phyloP scores from a whole-genome alignment of 2,329 filamentous ascomycete species.

The Diaporthe sp. region DNA sequence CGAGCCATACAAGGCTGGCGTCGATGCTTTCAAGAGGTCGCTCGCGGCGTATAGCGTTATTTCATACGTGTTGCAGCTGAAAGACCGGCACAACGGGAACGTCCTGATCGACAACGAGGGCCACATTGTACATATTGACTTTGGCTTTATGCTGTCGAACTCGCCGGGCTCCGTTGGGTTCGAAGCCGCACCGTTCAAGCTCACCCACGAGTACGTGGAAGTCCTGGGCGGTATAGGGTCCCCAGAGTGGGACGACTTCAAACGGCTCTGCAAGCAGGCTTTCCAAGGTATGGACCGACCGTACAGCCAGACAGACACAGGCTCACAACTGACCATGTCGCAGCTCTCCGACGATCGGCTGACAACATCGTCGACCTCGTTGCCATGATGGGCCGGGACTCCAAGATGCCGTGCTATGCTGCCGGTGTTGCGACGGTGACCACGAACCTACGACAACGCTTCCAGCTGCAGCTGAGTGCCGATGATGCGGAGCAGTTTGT shows the following conservation, averaged over 20 bases:
- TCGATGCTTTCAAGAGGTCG: conserved; percentile 85
- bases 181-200: conserved; percentile 88
- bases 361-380: conserved; percentile 87
- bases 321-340: conserved; percentile 42
- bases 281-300: conserved; percentile 74
- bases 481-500: conserved; percentile 87
- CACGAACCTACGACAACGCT: conserved; percentile 77
- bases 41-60: conserved; percentile 89
- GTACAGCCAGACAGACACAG: background rate
- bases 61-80: conserved; percentile 85
- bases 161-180: conserved; percentile 88
- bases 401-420: conserved; percentile 87
- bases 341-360: conserved; percentile 81
- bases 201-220: conserved; percentile 86
- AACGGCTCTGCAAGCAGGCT: conserved; percentile 83
- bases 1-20: conserved; percentile 77
- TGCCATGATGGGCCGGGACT: conserved; percentile 86
- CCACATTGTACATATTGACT: conserved; percentile 90
- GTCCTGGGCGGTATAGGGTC: conserved; percentile 82
- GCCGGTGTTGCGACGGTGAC: conserved; percentile 81
- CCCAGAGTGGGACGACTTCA: conserved; percentile 80
- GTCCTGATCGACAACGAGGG: conserved; percentile 88
- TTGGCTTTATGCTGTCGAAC: conserved; percentile 91
- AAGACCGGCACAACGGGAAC: conserved; percentile 89
- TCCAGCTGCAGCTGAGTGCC: conserved; percentile 85